Evolutionary conservation across 164 flowering plant species (phyloP).

Genomic region (Piper longum): DNA sequence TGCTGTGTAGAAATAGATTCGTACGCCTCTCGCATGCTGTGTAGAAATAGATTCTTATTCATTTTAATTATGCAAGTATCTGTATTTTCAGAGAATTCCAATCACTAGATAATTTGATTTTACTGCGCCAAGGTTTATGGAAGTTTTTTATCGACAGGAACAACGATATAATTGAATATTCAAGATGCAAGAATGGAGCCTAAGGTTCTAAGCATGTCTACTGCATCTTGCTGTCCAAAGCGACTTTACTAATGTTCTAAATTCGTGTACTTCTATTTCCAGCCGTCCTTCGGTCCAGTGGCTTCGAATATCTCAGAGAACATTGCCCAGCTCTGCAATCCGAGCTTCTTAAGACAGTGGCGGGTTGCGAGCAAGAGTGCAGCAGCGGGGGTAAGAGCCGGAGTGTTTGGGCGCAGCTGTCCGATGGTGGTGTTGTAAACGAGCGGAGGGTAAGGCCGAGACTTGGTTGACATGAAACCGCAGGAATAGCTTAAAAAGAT

Average conservation of each 20-base stretch:
- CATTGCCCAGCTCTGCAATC: conserved; percentile 54
- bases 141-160: conserved; percentile 11
- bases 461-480: conserved; percentile 22
- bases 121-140: conserved; percentile 5
- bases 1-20: no score
- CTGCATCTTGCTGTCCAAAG: conserved; percentile 4
- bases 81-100: not conserved
- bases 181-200: conserved; percentile 13
- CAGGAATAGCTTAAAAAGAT: not conserved
- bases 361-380: conserved; percentile 66
- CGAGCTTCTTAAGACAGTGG: conserved; percentile 63
- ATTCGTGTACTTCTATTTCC: conserved; percentile 14
- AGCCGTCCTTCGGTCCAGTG: conserved; percentile 77
- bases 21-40: no score
- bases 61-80: not conserved
- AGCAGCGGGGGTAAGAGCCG: conserved; percentile 56
- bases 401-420: conserved; percentile 57
- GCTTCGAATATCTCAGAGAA: conserved; percentile 58
- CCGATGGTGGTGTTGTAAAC: conserved; percentile 61
- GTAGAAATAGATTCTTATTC: no score
- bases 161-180: conserved; percentile 6
- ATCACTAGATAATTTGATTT: not conserved
- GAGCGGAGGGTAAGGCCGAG: conserved; percentile 63
- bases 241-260: conserved; percentile 5
- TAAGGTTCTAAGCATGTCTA: conserved; percentile 10